phyloP scores from a whole-genome alignment of 2,329 filamentous ascomycete genomes.

The Fusarium goolgardi region DNA sequence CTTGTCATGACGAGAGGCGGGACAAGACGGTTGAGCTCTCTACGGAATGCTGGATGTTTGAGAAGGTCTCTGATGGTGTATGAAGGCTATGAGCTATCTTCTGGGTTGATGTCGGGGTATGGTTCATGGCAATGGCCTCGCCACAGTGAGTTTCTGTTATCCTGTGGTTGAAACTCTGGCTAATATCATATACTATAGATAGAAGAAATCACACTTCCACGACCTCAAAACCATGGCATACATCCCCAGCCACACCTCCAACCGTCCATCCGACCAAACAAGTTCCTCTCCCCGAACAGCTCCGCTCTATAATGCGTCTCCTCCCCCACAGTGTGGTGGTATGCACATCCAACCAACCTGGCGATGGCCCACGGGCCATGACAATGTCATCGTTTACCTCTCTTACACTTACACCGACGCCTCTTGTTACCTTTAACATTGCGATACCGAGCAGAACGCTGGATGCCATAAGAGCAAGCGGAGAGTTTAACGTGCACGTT shows the following conservation, averaged over 20 bases:
- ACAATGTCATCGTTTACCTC: conserved; percentile 71
- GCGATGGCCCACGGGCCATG: conserved; percentile 59
- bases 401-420: conserved; percentile 62
- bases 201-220: conserved; percentile 35
- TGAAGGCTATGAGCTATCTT: neutral
- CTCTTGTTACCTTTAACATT: conserved; percentile 68
- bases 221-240: conserved; percentile 46
- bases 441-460: conserved; percentile 66
- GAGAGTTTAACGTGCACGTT: conserved; percentile 67
- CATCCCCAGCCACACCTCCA: conserved; percentile 49
- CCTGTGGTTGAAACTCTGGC: neutral
- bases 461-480: conserved; percentile 59
- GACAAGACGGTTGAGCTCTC: conserved; percentile 39
- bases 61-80: neutral
- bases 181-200: conserved; percentile 31
- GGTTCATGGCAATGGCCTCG: conserved; percentile 3
- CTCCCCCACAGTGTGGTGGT: conserved; percentile 67
- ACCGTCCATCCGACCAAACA: conserved; percentile 51
- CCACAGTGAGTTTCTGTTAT: conserved; percentile 30
- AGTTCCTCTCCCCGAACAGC: conserved; percentile 57
- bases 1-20: conserved; percentile 26
- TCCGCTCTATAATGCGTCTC: conserved; percentile 65
- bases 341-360: conserved; percentile 60
- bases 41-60: neutral
- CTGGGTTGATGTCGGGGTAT: neutral